Base-by-base conservation (phyloP, 768 basidiomycete genomes). In the Mycena rosella region DNA sequence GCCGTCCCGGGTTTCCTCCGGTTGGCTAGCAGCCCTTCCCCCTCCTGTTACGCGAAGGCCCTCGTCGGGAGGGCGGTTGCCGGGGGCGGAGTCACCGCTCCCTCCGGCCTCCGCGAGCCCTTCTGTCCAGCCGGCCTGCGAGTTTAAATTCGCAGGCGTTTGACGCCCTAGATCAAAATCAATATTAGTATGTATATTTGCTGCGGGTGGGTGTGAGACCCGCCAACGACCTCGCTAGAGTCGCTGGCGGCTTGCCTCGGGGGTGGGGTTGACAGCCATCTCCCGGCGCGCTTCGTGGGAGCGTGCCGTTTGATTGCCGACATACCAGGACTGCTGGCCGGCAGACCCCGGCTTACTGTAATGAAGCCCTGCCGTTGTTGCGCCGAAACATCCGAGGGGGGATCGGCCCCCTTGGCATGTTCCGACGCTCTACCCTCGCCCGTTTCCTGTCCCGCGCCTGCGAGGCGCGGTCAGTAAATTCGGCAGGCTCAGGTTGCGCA, bases 1-100 rank as follows among this genome's bases (percentile, higher is more conserved):
- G 56, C 27, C 56, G 14, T 58, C 29, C 56, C 56, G 56, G 27
- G 3, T 30, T 10, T 2, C 56, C 56, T 58, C 56, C 56, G 56
- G 27, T 24, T 42, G 29, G 27, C 56, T 18, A 20, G 29, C 29
- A 30, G 56, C 56, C 56, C 27, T 2, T 9, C n/a, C 56, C 56
- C 56, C 56, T 58, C 56, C 42, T 18, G 5, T 29, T 26, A n/a
- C n/a, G n/a, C 27, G 26, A 32, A 18, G 18, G 20, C 24, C 26
- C 10, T 58, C 56, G 17, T 58, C 42, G 42, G 22, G 36, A 14
- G 26, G 3, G 18, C 29, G 29, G 26, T 20, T 42, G 42, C 56
- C 56, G 56, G 56, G 2, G 56, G 56, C 42, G 27, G 56, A 58
- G 42, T 29, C 42, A 7, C 18, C 32, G n/a, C 29, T 18, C 38